Percentiles rank a stretch among this genome's conserved stretches.
Conservation (phyloP, 306 rosid species). For the Glycine soja region DNA sequence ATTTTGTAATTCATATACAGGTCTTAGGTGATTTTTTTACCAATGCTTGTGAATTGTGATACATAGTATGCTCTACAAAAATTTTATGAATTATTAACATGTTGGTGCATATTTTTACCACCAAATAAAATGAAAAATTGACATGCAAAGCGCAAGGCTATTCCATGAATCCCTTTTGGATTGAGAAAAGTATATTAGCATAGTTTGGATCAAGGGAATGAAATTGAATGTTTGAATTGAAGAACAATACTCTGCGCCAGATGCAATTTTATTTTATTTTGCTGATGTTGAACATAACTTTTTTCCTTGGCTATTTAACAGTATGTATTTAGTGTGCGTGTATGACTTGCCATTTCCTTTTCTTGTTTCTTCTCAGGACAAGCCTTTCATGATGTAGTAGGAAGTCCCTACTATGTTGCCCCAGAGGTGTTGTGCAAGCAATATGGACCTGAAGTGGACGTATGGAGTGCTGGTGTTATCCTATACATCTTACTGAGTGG, state of each 20-base stretch:
- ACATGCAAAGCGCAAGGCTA: neutral
- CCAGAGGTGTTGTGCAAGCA: constrained; percentile 82
- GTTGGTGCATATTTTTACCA: constrained; percentile 6
- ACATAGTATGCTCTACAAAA: neutral
- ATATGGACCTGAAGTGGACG: constrained; percentile 89
- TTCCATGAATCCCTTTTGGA: constrained; percentile 2
- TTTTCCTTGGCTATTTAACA: neutral
- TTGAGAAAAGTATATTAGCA: too few species aligned
- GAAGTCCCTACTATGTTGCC: constrained; percentile 92
- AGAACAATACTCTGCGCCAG: constrained; percentile 23
- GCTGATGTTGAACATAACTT: neutral
- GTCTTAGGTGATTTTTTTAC: neutral
- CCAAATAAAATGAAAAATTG: neutral
- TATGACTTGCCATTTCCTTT: constrained; percentile 9
- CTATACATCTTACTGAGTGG: constrained; percentile 90
- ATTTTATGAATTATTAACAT: constrained; percentile 3
- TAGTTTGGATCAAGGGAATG: neutral
- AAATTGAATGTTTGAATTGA: neutral
- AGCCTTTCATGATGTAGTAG: constrained; percentile 73
- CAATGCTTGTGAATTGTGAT: neutral
- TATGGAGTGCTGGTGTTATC: constrained; percentile 97
- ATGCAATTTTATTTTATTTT: neutral
- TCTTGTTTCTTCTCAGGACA: constrained; percentile 63
- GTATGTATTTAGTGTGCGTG: neutral
- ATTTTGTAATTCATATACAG: constrained; percentile 6